phyloP scores from a whole-genome alignment of 2,329 filamentous ascomycete species.

The Aspergillus tamarii region DNA sequence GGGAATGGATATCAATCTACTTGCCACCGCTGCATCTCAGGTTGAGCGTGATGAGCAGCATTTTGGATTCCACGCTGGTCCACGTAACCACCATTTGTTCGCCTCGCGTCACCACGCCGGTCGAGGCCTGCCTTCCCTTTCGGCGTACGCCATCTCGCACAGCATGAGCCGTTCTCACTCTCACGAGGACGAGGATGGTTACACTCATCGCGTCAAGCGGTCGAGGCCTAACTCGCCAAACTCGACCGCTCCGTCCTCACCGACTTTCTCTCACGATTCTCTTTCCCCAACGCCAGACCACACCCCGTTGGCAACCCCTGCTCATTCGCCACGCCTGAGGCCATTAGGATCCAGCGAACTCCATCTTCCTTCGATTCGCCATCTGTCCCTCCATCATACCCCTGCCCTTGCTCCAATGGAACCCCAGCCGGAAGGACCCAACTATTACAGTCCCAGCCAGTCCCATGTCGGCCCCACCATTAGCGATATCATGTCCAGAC shows the following conservation, averaged over 20 bases:
- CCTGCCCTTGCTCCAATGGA: slow-evolving; percentile 74
- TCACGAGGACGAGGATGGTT: slow-evolving; percentile 75
- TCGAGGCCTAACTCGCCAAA: slow-evolving; percentile 92
- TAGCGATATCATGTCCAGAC: slow-evolving; percentile 87
- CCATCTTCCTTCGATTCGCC: slow-evolving; percentile 84
- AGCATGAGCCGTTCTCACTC: slow-evolving; percentile 91
- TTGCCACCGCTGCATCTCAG: slow-evolving; percentile 70
- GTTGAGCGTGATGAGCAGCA: slow-evolving; percentile 66
- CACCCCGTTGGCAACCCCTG: slow-evolving; percentile 96
- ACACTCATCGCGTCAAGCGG: slow-evolving; percentile 76
- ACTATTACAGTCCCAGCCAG: slow-evolving; percentile 59
- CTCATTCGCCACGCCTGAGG: slow-evolving; percentile 88
- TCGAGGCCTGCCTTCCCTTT: slow-evolving; percentile 73
- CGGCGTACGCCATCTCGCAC: slow-evolving; percentile 73
- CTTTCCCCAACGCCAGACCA: slow-evolving; percentile 94
- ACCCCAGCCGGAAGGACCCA: slow-evolving; percentile 63
- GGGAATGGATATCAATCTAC: slow-evolving; percentile 65
- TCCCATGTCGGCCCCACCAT: slow-evolving; percentile 74
- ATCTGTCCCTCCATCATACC: slow-evolving; percentile 67
- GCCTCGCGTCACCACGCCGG: slow-evolving; percentile 48
- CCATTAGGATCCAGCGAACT: slow-evolving; percentile 72
- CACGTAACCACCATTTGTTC: slow-evolving; percentile 52
- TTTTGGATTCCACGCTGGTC: slow-evolving; percentile 44
- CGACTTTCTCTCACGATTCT: slow-evolving; percentile 94
- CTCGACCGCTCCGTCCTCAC: slow-evolving; percentile 92